Conservation (phyloP, 2,329 filamentous ascomycete genomes). For the Metarhizium album region DNA sequence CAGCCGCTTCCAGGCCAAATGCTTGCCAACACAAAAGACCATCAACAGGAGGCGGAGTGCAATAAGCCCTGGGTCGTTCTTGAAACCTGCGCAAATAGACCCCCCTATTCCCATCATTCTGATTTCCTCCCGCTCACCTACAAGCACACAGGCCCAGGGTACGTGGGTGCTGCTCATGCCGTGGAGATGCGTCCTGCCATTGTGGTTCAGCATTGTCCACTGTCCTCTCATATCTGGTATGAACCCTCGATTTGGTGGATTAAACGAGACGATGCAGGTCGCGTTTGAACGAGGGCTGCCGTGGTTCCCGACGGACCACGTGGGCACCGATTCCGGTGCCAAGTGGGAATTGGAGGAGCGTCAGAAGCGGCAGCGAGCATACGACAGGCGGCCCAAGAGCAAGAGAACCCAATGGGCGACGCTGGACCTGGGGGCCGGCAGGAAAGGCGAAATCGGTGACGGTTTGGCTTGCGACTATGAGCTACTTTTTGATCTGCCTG, state of each 20-base stretch:
- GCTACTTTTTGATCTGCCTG: conserved; percentile 37
- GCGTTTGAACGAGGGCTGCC: conserved; percentile 66
- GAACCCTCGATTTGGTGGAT: conserved; percentile 71
- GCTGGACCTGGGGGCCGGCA: conserved; percentile 60
- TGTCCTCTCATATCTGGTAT: conserved; percentile 69
- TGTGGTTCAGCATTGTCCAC: conserved; percentile 83
- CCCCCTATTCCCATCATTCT: conserved; percentile 70
- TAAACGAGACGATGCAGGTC: conserved; percentile 70
- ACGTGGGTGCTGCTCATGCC: conserved; percentile 79
- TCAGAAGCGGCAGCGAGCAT: conserved; percentile 63
- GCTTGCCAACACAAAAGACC: conserved; percentile 63
- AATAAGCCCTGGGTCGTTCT: conserved; percentile 49
- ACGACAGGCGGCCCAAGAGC: conserved; percentile 70
- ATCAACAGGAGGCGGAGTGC: conserved; percentile 66
- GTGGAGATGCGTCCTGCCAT: conserved; percentile 75
- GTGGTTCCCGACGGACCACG: conserved; percentile 81
- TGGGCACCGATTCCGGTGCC: conserved; percentile 68
- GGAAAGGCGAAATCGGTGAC: conserved; percentile 71
- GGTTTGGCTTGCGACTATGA: conserved; percentile 83
- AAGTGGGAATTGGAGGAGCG: conserved; percentile 62
- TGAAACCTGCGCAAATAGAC: conserved; percentile 49
- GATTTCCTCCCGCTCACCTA: conserved; percentile 44
- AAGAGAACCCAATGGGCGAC: conserved; percentile 68
- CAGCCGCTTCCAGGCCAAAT: conserved; percentile 51
- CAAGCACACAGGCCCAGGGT: conserved; percentile 44